These are phyloP conservation scores for Didymella glomerata DNA, from an alignment of 2,329 filamentous ascomycete genomes.

Conservation along the genomic window DNA sequence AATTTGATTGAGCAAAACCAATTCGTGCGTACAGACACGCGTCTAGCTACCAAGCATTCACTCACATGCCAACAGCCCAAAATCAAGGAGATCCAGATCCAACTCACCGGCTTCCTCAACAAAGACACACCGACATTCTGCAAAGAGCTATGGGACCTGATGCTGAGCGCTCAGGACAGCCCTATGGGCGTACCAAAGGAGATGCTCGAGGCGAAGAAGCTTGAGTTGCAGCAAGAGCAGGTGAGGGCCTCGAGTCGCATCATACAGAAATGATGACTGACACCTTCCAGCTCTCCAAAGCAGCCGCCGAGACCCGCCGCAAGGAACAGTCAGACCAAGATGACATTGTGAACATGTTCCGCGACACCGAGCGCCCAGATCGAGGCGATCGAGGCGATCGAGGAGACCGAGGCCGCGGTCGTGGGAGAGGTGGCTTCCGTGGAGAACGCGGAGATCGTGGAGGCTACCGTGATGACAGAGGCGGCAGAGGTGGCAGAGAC, in stretches of 20 bases:
- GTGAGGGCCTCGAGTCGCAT: constrained; percentile 56
- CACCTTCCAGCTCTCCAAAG: constrained; percentile 76
- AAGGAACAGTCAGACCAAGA: constrained; percentile 70
- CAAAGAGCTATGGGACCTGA: constrained; percentile 91
- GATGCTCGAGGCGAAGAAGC: constrained; percentile 93
- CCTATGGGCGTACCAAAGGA: constrained; percentile 93
- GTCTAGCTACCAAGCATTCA: constrained; percentile 3
- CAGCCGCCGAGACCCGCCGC: constrained; percentile 75
- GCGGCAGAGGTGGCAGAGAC: constrained; percentile 53
- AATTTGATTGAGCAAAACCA: constrained; percentile 75
- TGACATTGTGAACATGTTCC: constrained; percentile 72
- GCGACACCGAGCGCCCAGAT: constrained; percentile 67
- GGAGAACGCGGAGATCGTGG: constrained; percentile 58
- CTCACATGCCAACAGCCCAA: constrained; percentile 71
- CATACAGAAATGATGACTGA: constrained; percentile 27
- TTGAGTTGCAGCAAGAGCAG: constrained; percentile 94
- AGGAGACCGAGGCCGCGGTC: constrained; percentile 49
- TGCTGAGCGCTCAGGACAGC: constrained; percentile 87
- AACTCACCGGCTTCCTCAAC: constrained; percentile 92
- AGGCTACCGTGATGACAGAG: constrained; percentile 53
- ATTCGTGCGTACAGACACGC: constrained; percentile 67
- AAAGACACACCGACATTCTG: constrained; percentile 90
- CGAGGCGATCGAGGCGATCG: constrained; percentile 25
- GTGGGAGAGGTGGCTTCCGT: constrained; percentile 52
- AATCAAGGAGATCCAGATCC: constrained; percentile 93